These are phyloP conservation scores for Poa pratensis DNA, from an alignment of 176 grass and related monocot species.

Conservation along the genomic window DNA sequence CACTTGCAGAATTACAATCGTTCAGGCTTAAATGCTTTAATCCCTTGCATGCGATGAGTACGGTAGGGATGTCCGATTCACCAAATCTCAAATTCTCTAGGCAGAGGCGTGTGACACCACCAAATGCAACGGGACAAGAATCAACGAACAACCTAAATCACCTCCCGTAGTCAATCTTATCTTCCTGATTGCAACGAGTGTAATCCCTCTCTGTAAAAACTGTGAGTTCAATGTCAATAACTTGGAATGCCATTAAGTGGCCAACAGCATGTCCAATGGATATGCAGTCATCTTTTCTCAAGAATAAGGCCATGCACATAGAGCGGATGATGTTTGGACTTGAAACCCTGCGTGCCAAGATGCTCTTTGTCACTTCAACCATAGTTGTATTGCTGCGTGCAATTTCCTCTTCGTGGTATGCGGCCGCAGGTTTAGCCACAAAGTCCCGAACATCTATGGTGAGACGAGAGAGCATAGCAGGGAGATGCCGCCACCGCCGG, in stretches of 20 bases:
- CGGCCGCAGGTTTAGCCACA: background rate
- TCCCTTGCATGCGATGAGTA: background rate
- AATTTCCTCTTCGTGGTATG: background rate
- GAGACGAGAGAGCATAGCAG: background rate
- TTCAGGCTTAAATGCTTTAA: background rate
- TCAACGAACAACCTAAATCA: background rate
- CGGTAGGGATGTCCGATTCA: background rate
- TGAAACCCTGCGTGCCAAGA: background rate
- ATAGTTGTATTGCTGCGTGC: background rate
- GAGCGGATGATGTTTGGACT: background rate
- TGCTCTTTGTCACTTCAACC: background rate
- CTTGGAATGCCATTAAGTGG: background rate
- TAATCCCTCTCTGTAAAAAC: too few species aligned
- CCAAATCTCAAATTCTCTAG: conserved; percentile 1
- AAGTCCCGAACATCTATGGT: background rate
- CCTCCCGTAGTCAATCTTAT: too few species aligned
- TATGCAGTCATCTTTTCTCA: background rate
- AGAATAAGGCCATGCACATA: background rate
- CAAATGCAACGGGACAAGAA: background rate
- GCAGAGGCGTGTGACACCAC: background rate
- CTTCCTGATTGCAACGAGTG: too few species aligned
- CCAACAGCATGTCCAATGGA: background rate
- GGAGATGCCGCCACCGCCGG: background rate
- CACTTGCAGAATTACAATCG: background rate
- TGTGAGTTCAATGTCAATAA: too few species aligned